Evolutionary conservation across 305 asterid genomes (phyloP), one percentile per base, ranked within the genome.

Genomic region (Lippia alba): DNA sequence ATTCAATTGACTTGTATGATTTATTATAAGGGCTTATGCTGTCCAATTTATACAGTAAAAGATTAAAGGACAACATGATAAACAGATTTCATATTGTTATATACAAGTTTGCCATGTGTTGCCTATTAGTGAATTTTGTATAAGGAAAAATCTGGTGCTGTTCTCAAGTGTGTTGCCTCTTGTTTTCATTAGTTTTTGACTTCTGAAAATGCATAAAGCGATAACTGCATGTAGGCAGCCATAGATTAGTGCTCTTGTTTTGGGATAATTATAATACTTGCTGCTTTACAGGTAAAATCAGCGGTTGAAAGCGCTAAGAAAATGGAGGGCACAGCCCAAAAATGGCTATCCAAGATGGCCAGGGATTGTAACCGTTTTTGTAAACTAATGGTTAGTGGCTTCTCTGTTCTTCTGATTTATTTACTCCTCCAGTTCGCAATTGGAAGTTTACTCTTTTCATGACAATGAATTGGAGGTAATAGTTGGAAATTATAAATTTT

Each of bases 321-420:
- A 71, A 80, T 75, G 9, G 95, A 88, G 76, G 92, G 86, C 71
- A 71, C 77, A 4, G 76, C 92, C 14, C 74, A 64, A 69, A 88
- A 79, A 82, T 86, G 83, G 86, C 63, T 88, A 72, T 83, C 89
- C 30, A 67, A 75, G 73, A 88, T 86, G 90, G 44, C 85, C 53
- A 84, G 90, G 73, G 90, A 88, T 77, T 88, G 96, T 84, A 81
- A 73, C 77, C 88, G 96, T 12, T 86, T 88, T 64, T 88, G 95
- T 68, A 86, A 88, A 77, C 79, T 86, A 80, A 88, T 84, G 91
- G 95, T 84, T 55, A 59, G 84, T 82, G 30, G 67, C 51, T 50
- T 53, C 64, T 57, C 17, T 44, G 50, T 40, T 56, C 50, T 56
- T 69, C 39, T 19, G 48, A 48, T 60, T 15, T 14, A 14, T 46